Evolutionary conservation across 176 grass and related monocot genomes (phyloP), one percentile per base, ranked within the genome.

Genomic region (Lolium multiflorum): DNA sequence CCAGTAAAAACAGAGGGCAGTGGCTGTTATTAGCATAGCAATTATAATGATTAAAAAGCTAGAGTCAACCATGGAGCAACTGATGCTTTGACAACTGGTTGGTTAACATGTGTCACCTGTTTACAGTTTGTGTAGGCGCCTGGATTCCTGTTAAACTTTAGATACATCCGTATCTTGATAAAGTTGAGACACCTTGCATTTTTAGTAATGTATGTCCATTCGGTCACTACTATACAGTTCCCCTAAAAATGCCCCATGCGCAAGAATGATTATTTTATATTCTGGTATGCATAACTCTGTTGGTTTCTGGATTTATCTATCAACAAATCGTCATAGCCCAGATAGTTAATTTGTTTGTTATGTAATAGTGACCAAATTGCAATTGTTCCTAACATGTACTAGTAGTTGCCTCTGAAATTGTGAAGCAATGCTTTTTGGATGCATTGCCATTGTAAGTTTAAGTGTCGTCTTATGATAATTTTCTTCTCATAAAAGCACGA

Each of bases 261-360:
- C 37, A 7, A 46, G 59, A 78, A 24, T 44, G 11, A 39, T 82
- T 17, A 7, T 48, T 70, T 57, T 69, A 20, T 63, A 24, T 81
- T 86, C 46, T 86, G 7, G 44, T 9, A n/a, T 12, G 44, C 49
- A 70, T 77, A 58, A 76, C 76, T 7, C 74, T 60, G 15, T 60
- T 21, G 21, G 74, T 86, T 28, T 69, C n/a, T 64, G 71, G 25
- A 17, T n/a, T 78, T 68, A 16, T 86, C 17, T 54, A 31, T 60
- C 24, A 51, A 12, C 54, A 61, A 46, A 77, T 18, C 2, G 28
- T 51, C 11, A 13, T 11, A 62, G 14, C 4, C 4, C 22, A 16
- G 20, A 56, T 47, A 22, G 69, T 37, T 39, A 38, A 24, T 50
- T 24, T 65, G 11, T 11, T 22, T 65, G 16, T 11, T 16, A 9